Base-by-base conservation (phyloP, 331 rosid genomes). In the Stylosanthes scabra region DNA sequence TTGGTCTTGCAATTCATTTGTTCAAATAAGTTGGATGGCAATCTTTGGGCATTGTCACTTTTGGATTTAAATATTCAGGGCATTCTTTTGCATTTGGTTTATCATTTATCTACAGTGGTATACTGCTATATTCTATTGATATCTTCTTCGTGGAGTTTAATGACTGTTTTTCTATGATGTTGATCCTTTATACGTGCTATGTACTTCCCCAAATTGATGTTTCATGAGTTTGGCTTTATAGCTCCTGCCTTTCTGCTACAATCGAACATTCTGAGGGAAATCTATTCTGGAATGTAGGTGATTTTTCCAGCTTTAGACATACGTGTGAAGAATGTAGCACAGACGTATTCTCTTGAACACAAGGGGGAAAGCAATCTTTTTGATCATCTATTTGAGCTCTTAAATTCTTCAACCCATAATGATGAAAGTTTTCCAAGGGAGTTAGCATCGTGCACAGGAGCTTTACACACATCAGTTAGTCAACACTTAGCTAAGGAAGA, bases 261-360 rank as follows among this genome's bases (percentile, higher is more conserved):
- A 62, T 29, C 34, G 34, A 29, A 29, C 34, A 29, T 29, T 29
- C 34, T 29, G 34, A 29, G 34, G 2, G 34, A 29, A 29, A 29
- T 29, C 3, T 29, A 29, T 29, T 29, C 34, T 29, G 34, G 34
- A 29, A 29, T 29, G 3, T 29, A 29, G 34, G 34, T 29, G 34
- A 29, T 29, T 29, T 29, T 29, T 29, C 34, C 34, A 29, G 34
- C 34, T 4, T 4, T 29, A 2, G 34, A 29, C 3, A 29, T 29
- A 29, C 34, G 34, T 29, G 34, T 29, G 34, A 29, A 29, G 34
- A 29, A 29, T 29, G 34, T 29, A 2, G 34, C 34, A 29, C 2
- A 29, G 34, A 29, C 34, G 3, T 29, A 29, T 29, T 29, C 34
- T 29, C 34, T 29, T 29, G 34, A 95, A 63, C 99, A 95, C 86